Conservation (phyloP, 768 basidiomycete species). For the Cubamyces lactineus region DNA sequence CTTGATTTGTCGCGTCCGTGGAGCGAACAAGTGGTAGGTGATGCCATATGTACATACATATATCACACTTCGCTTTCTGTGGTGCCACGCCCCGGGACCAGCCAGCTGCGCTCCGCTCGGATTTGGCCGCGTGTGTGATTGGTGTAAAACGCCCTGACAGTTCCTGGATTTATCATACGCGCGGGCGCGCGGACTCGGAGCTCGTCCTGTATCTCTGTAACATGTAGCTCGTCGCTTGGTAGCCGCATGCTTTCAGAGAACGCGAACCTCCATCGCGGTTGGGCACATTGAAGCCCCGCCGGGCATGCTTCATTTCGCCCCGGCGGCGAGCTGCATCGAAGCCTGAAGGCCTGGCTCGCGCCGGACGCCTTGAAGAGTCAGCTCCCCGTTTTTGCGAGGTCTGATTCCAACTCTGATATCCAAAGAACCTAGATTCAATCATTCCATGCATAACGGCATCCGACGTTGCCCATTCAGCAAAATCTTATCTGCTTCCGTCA, state of each 20-base stretch:
- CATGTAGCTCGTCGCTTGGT: slow-evolving; percentile 21
- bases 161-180: slow-evolving; percentile 16
- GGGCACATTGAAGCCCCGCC: slow-evolving; percentile 15
- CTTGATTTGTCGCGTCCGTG: neutral
- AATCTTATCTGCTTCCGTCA: slow-evolving; percentile 31
- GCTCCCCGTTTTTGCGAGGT: slow-evolving; percentile 17
- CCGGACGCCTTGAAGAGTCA: slow-evolving; percentile 14
- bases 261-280: slow-evolving; percentile 18
- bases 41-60: slow-evolving; percentile 23
- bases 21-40: slow-evolving; percentile 6
- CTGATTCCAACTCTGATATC: slow-evolving; percentile 24
- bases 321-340: slow-evolving; percentile 18
- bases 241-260: slow-evolving; percentile 25
- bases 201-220: slow-evolving; percentile 8
- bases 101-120: slow-evolving; percentile 6
- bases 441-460: slow-evolving; percentile 32
- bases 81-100: neutral
- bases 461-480: slow-evolving; percentile 26
- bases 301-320: slow-evolving; percentile 10
- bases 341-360: slow-evolving; percentile 16
- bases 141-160: slow-evolving; percentile 3
- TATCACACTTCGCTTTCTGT: neutral
- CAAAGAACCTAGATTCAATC: slow-evolving; percentile 16
- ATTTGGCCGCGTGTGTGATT: slow-evolving; percentile 14
- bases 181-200: slow-evolving; percentile 14